A percentile compares a stretch with the other conserved stretches of the same genome.
These are phyloP conservation scores for Panaeolus cyanescens DNA, from an alignment of 768 basidiomycete species.

Conservation along the genomic window DNA sequence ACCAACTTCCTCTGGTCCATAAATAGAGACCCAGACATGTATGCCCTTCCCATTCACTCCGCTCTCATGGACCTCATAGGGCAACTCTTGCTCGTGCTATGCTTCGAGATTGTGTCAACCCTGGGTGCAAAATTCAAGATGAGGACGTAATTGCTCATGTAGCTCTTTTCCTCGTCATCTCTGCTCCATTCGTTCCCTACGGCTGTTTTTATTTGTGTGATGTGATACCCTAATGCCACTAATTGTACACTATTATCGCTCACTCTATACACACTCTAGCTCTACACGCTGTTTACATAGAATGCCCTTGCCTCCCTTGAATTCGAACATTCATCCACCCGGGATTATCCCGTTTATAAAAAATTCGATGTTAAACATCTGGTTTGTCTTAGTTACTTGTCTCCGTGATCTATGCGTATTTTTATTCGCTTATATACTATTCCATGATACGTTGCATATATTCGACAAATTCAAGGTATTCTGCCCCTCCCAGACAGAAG, in stretches of 20 bases:
- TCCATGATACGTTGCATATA: too few relatives aligned
- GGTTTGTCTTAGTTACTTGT: too few relatives aligned
- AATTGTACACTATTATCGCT: not conserved
- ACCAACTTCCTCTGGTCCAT: conserved; percentile 81
- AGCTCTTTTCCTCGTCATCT: not conserved
- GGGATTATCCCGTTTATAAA: too few relatives aligned
- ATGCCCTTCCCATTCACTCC: conserved; percentile 91
- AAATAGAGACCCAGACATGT: conserved; percentile 85
- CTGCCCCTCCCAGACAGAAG: too few relatives aligned
- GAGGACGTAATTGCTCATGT: conserved; percentile 11
- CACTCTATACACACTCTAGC: not conserved
- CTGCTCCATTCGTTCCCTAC: not conserved
- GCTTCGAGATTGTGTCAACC: conserved; percentile 66
- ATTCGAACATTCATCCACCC: too few relatives aligned
- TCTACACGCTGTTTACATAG: too few relatives aligned
- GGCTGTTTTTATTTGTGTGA: not conserved
- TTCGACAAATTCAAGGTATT: too few relatives aligned
- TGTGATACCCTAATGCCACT: not conserved
- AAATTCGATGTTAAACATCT: too few relatives aligned
- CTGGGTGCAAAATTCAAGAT: conserved; percentile 36
- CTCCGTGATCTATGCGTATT: too few relatives aligned
- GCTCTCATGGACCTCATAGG: conserved; percentile 86
- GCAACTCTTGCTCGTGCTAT: conserved; percentile 75
- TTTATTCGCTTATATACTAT: too few relatives aligned
- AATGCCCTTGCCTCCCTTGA: too few relatives aligned